phyloP scores from a whole-genome alignment of 1,139 yeast species.

The Pichia sp. region DNA sequence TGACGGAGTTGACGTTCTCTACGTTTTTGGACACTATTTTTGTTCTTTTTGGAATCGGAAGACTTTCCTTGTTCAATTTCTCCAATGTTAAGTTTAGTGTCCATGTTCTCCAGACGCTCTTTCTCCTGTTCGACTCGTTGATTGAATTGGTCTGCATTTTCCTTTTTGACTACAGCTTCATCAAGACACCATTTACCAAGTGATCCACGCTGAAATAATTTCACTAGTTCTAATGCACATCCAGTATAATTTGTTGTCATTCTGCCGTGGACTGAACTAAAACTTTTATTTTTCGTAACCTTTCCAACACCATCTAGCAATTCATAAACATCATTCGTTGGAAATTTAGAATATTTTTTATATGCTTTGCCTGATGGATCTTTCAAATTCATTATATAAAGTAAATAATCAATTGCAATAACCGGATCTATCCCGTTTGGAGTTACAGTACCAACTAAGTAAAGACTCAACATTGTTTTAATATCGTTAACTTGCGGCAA shows the following conservation, averaged over 20 bases:
- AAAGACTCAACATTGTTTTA: slow-evolving; percentile 69
- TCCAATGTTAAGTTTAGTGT: slow-evolving; percentile 15
- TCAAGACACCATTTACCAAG: slow-evolving; percentile 34
- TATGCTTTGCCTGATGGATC: slow-evolving; percentile 43
- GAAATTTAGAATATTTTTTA: slow-evolving; percentile 45
- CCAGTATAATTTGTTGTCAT: slow-evolving; percentile 27
- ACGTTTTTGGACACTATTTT: not conserved
- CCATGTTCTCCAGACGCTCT: slow-evolving; percentile 25
- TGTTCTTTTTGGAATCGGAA: not conserved
- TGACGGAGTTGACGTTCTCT: slow-evolving; percentile 1
- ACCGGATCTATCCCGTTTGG: slow-evolving; percentile 69
- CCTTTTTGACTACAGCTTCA: slow-evolving; percentile 23
- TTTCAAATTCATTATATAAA: slow-evolving; percentile 66
- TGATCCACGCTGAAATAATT: slow-evolving; percentile 60
- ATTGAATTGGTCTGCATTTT: slow-evolving; percentile 20
- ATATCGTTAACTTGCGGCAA: slow-evolving; percentile 65
- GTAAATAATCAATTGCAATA: slow-evolving; percentile 78
- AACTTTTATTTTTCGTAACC: slow-evolving; percentile 31
- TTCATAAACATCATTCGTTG: slow-evolving; percentile 69
- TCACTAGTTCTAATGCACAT: slow-evolving; percentile 63
- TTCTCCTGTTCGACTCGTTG: slow-evolving; percentile 20
- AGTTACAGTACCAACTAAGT: slow-evolving; percentile 75
- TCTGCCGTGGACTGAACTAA: slow-evolving; percentile 32
- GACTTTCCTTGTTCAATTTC: too few species aligned
- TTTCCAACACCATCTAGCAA: slow-evolving; percentile 52